These are phyloP conservation scores for Pythium rhizo-oryzae DNA, from an alignment of 352 stramenopile species.

Conservation along the genomic window DNA sequence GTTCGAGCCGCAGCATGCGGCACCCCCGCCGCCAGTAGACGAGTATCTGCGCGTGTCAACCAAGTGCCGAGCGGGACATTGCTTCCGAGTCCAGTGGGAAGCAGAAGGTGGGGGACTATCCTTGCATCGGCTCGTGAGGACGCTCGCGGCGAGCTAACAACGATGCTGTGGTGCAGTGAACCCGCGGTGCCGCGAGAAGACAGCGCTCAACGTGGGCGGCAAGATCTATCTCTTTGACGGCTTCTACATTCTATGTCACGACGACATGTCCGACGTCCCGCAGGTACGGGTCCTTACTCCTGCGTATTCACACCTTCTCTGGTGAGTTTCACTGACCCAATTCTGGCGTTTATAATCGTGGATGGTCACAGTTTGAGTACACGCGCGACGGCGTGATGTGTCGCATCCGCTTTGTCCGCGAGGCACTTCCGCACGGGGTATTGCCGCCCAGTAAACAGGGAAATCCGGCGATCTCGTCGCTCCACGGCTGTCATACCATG, in stretches of 20 bases:
- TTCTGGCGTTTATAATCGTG: neutral
- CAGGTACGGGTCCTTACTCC: conserved; percentile 36
- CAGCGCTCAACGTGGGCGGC: conserved; percentile 61
- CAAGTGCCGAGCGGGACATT: conserved; percentile 64
- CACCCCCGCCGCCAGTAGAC: conserved; percentile 28
- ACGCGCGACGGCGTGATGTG: conserved; percentile 78
- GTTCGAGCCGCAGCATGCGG: neutral
- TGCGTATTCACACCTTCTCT: no score
- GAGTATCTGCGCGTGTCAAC: conserved; percentile 64
- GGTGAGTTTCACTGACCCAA: no score
- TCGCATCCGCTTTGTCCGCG: conserved; percentile 66
- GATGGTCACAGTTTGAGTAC: conserved; percentile 73
- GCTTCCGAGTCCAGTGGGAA: conserved; percentile 81
- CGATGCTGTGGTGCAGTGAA: conserved; percentile 49
- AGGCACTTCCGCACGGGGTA: conserved; percentile 60
- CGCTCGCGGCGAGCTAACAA: neutral
- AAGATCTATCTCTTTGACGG: conserved; percentile 83
- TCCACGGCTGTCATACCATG: conserved; percentile 54
- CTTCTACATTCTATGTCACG: conserved; percentile 83
- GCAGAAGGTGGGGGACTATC: conserved; percentile 59
- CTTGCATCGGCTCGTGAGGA: neutral
- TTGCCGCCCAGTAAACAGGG: conserved; percentile 15
- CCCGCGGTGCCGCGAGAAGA: conserved; percentile 71
- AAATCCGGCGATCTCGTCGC: conserved; percentile 15
- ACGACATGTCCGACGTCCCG: conserved; percentile 52